Conservation (phyloP, 371 early-diverging fungal species). For the Massospora cicadina region DNA sequence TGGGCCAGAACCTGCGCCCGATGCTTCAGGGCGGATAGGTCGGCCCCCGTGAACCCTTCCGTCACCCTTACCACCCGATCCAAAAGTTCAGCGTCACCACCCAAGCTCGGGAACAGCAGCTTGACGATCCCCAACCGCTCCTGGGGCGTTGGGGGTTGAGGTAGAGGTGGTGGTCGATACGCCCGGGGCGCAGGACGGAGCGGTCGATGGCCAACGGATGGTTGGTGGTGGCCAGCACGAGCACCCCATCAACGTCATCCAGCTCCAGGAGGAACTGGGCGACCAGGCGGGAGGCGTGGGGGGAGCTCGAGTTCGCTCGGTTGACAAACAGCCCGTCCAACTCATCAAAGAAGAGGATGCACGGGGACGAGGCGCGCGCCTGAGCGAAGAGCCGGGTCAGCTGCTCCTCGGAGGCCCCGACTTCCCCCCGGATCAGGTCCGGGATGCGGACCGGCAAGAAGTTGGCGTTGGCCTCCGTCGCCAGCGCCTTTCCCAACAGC, state of each 20-base stretch:
- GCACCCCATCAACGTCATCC: slow-evolving; percentile 36
- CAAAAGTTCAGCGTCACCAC: slow-evolving; percentile 22
- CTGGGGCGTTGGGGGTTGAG: slow-evolving; percentile 42
- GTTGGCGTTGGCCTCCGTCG: slow-evolving; percentile 77
- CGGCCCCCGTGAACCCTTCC: slow-evolving; percentile 58
- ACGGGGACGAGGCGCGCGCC: slow-evolving; percentile 77
- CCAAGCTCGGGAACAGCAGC: slow-evolving; percentile 20
- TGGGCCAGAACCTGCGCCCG: slow-evolving; percentile 25
- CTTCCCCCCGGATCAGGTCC: slow-evolving; percentile 80
- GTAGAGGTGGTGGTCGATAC: slow-evolving; percentile 71
- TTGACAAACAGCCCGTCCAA: slow-evolving; percentile 76
- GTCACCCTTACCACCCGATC: slow-evolving; percentile 25
- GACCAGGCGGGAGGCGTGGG: slow-evolving; percentile 24
- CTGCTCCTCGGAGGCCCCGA: slow-evolving; percentile 87
- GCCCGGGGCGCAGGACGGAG: slow-evolving; percentile 62
- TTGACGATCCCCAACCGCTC: slow-evolving; percentile 54
- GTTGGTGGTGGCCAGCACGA: slow-evolving; percentile 79
- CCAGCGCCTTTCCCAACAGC: slow-evolving; percentile 74
- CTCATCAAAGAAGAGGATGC: slow-evolving; percentile 98
- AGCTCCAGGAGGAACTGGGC: slow-evolving; percentile 64
- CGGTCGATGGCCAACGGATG: slow-evolving; percentile 61
- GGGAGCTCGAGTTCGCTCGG: slow-evolving; percentile 15
- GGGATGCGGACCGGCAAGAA: slow-evolving; percentile 88
- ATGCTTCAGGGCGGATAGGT: slow-evolving; percentile 56
- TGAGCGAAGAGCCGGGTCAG: slow-evolving; percentile 72